Base-by-base conservation (phyloP, 345 rosid species). In the Dipteronia sinensis region DNA sequence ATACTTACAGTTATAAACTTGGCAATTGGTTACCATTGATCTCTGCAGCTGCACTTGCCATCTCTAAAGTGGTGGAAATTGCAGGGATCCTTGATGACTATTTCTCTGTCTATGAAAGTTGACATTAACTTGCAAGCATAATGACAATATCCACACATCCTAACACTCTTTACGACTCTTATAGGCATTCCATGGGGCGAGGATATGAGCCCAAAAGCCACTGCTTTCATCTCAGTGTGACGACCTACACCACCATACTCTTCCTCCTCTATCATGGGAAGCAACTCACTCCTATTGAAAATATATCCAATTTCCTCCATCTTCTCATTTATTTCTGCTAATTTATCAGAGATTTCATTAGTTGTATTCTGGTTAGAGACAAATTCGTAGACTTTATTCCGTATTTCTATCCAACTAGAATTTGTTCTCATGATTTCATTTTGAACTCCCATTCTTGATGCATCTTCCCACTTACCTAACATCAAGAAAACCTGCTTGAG, bases 81-180 rank as follows among this genome's bases (percentile, higher is more conserved):
- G 76, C 76, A 70, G 11, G 31, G 72, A 49, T 80, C 83, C 31
- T 75, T 76, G 38, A 76, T 76, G 46, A 75, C 76, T 78, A 75
- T 46, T 65, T 74, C 79, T 51, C 74, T 69, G 25, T 67, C 80
- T 3, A 71, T 59, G 53, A 81, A 77, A 15, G 75, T 72, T 62
- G 83, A 81, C 69, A 81, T 77, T 66, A 81, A 81, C 78, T 77
- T 77, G 77, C 80, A 67, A 31, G 78, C 78, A 25, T 69, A 61
- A 65, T 81, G 80, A 63, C 77, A 67, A 72, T 23, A 4, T 16
- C 80, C 83, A 51, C 80, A 71, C 72, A 80, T 80, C 67, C 76
- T 62, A 51, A 40, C 76, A 76, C 68, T 80, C 71, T 76, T 80
- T 19, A 69, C 27, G 15, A 81, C 80, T 70, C 77, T 77, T 63